Evolutionary conservation across 495 filamentous ascomycete species (phyloP).

Genomic region (Neurospora cerealis): DNA sequence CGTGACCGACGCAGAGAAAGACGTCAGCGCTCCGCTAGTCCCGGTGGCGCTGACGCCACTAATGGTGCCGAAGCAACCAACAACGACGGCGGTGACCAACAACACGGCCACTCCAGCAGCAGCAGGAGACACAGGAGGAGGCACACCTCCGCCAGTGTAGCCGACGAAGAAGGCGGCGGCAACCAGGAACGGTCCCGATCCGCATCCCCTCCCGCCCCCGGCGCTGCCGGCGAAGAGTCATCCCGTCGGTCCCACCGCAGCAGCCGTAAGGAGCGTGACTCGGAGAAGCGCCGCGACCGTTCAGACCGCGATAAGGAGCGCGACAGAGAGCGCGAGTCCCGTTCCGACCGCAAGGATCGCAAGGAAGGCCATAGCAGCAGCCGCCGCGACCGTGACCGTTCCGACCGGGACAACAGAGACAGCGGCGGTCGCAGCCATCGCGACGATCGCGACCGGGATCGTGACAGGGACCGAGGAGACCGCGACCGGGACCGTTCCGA

Average conservation of each 20-base stretch:
- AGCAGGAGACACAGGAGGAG: slow-evolving; percentile 39
- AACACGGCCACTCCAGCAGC: slow-evolving; percentile 25
- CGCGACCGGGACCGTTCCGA: slow-evolving; percentile 9
- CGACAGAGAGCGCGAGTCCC: slow-evolving; percentile 25
- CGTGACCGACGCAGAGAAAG: neutral
- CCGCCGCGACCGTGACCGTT: slow-evolving; percentile 29
- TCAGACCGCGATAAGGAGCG: slow-evolving; percentile 27
- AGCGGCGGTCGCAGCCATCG: slow-evolving; percentile 33
- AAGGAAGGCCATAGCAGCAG: slow-evolving; percentile 24
- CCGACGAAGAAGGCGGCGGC: slow-evolving; percentile 22
- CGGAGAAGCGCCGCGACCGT: slow-evolving; percentile 31
- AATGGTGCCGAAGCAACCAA: slow-evolving; percentile 50
- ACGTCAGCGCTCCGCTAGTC: neutral
- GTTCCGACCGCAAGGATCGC: slow-evolving; percentile 22
- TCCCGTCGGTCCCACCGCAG: slow-evolving; percentile 43
- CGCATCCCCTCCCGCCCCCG: slow-evolving; percentile 26
- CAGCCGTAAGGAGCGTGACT: slow-evolving; percentile 34
- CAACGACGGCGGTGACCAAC: slow-evolving; percentile 40
- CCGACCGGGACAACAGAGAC: slow-evolving; percentile 36
- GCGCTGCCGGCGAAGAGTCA: slow-evolving; percentile 22
- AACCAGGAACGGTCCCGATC: slow-evolving; percentile 40
- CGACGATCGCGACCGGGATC: slow-evolving; percentile 37
- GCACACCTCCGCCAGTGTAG: slow-evolving; percentile 26
- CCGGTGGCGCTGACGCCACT: slow-evolving; percentile 24
- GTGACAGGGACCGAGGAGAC: slow-evolving; percentile 31